These are phyloP conservation scores for Fraxinus ornus DNA, from an alignment of 305 asterid genomes.

Conservation along the genomic window DNA sequence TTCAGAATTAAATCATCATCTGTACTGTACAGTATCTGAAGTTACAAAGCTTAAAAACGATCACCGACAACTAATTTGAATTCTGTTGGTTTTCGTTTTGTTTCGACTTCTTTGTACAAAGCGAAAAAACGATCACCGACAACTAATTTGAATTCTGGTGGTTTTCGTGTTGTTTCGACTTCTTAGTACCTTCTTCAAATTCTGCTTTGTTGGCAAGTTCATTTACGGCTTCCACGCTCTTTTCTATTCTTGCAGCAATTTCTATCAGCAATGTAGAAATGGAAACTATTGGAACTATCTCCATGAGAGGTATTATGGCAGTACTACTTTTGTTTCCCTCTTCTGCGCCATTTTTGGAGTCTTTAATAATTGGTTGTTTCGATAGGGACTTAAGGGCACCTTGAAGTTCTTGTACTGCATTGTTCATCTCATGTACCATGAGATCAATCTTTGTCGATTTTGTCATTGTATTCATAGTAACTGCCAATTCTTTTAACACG, in stretches of 20 bases:
- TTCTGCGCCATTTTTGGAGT: constrained; percentile 13
- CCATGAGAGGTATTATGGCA: constrained; percentile 33
- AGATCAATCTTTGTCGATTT: constrained; percentile 49
- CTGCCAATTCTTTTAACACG: constrained; percentile 49
- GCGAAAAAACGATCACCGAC: not conserved
- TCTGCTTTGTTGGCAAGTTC: constrained; percentile 56
- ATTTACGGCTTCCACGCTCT: constrained; percentile 40
- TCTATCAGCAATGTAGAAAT: constrained; percentile 59
- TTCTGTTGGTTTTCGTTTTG: not conserved
- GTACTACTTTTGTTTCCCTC: constrained; percentile 22
- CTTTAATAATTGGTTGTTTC: constrained; percentile 25
- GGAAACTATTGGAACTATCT: constrained; percentile 58
- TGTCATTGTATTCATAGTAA: constrained; percentile 39
- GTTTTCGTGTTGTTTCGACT: no score
- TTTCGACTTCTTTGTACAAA: not conserved
- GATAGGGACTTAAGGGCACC: constrained; percentile 39
- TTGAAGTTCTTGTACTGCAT: constrained; percentile 49
- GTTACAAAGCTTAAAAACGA: not conserved
- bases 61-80: not conserved
- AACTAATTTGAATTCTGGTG: constrained; percentile 12
- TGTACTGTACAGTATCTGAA: not conserved
- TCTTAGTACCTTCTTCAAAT: constrained; percentile 31
- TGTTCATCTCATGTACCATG: constrained; percentile 55
- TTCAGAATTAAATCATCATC: not conserved
- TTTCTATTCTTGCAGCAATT: constrained; percentile 60